Evolutionary conservation across 2,329 filamentous ascomycete genomes (phyloP).

Genomic region (Fusarium siculi): DNA sequence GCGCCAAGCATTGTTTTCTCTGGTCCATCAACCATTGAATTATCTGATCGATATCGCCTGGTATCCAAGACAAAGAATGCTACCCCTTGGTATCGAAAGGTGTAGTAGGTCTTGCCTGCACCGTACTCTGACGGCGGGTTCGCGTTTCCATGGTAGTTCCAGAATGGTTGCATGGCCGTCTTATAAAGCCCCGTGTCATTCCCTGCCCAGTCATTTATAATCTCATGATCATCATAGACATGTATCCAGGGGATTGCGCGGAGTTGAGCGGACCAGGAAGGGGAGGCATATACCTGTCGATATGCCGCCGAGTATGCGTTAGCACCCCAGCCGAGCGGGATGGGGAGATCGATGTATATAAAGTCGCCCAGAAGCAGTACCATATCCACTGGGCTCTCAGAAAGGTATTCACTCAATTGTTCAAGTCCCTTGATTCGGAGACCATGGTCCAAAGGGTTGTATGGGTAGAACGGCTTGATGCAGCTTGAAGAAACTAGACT

Average conservation of each 20-base stretch:
- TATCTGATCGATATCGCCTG: neutral
- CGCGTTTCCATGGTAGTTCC: neutral
- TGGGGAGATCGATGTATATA: neutral
- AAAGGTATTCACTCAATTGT: neutral
- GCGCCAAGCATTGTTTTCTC: neutral
- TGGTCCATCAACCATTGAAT: neutral
- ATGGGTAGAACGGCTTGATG: neutral
- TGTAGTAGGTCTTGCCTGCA: neutral
- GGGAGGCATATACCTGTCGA: neutral
- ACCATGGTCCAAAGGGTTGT: neutral
- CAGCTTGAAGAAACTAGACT: neutral
- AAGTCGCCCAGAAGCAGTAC: neutral
- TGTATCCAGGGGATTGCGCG: neutral
- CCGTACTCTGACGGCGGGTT: neutral
- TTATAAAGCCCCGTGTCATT: neutral
- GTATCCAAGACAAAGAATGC: neutral
- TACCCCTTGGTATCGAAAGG: neutral
- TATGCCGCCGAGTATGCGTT: neutral
- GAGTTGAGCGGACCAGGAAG: neutral
- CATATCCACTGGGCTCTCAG: neutral
- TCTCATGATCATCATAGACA: slow-evolving; percentile 1
- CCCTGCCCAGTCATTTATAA: neutral
- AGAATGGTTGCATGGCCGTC: neutral
- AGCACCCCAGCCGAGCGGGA: neutral
- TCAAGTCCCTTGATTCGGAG: neutral